Evolutionary conservation across 192 early-diverging fungal species (phyloP).

Genomic region (Backusella luteola): DNA sequence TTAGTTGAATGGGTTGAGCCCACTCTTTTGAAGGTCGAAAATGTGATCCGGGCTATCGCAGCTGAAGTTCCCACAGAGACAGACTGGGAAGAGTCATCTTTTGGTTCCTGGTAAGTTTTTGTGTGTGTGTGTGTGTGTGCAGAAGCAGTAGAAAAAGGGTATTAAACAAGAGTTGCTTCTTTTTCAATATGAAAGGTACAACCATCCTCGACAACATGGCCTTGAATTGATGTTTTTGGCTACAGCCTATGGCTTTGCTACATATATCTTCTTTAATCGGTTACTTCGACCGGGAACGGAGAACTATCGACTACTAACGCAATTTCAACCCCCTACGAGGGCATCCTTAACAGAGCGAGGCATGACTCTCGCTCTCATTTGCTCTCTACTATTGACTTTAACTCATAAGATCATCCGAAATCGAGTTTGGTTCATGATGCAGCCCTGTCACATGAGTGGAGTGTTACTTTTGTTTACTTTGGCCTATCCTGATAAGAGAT

Average conservation of each 20-base stretch:
- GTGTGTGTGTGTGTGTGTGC: conserved; percentile 14
- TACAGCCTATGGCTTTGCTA: conserved; percentile 35
- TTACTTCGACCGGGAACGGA: conserved; percentile 19
- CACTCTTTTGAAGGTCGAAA: not conserved
- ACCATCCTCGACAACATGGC: conserved; percentile 48
- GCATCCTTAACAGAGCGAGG: conserved; percentile 31
- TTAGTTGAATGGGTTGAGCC: not conserved
- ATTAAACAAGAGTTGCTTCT: not conserved
- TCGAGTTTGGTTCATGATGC: conserved; percentile 43
- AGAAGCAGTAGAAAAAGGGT: not conserved
- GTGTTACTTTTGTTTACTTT: conserved; percentile 44
- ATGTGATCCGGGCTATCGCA: not conserved
- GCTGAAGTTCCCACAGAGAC: conserved; percentile 46
- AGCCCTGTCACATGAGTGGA: conserved; percentile 56
- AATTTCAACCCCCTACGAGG: conserved; percentile 25
- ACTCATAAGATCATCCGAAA: conserved; percentile 43
- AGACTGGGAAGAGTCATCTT: conserved; percentile 45
- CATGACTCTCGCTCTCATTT: conserved; percentile 28
- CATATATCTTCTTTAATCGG: conserved; percentile 35
- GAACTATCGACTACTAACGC: conserved; percentile 21
- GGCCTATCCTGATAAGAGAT: conserved; percentile 40
- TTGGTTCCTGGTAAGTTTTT: conserved; percentile 47
- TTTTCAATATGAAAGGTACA: conserved; percentile 35
- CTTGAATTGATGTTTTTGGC: conserved; percentile 43
- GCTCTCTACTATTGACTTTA: conserved; percentile 40